These are phyloP conservation scores for Fraxinus dipetala DNA, from an alignment of 305 asterid species.

Conservation along the genomic window DNA sequence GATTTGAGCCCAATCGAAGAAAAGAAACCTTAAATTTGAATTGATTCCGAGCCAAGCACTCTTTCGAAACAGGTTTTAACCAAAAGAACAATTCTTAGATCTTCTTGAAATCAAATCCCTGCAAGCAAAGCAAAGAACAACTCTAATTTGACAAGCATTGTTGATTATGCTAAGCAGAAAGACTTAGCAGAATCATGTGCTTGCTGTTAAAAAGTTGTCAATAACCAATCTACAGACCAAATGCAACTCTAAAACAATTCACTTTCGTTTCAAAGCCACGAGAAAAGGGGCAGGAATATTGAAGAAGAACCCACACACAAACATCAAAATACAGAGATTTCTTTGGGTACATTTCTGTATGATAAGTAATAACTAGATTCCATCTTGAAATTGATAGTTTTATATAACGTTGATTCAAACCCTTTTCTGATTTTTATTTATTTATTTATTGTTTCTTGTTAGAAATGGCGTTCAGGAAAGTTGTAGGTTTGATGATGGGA, in stretches of 20 bases:
- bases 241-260: not conserved
- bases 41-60: not conserved
- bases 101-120: not conserved
- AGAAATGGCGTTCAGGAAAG: conserved; percentile 69
- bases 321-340: not conserved
- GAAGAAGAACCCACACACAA: not conserved
- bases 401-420: not conserved
- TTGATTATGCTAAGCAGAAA: not conserved
- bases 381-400: conserved; percentile 5
- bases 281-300: not conserved
- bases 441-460: conserved; percentile 1
- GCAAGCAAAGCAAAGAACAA: conserved; percentile 15
- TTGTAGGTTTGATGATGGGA: conserved; percentile 63
- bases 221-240: not conserved
- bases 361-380: conserved; percentile 5
- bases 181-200: not conserved
- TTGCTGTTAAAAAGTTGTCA: not conserved
- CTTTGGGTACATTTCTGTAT: not conserved
- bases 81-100: not conserved
- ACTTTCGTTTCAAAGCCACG: not conserved
- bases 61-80: conserved; percentile 2
- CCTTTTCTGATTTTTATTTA: not conserved
- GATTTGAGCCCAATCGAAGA: not conserved
- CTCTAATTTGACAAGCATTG: not conserved
- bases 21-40: too few species aligned